phyloP scores from a whole-genome alignment of 2,329 filamentous ascomycete genomes.

The Trichoderma sp. region DNA sequence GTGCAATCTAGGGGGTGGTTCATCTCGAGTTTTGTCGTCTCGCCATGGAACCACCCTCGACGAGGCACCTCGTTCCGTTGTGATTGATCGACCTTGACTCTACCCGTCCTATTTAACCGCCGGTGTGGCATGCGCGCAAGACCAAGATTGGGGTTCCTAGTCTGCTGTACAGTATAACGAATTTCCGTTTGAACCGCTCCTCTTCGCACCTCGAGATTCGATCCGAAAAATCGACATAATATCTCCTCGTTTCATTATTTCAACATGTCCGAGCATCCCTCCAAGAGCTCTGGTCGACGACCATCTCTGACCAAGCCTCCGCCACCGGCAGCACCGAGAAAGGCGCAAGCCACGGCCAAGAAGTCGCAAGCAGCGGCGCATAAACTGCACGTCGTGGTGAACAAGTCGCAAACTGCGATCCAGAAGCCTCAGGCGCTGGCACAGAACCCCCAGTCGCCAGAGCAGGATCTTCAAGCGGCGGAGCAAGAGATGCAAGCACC shows the following conservation, averaged over 20 bases:
- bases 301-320: slow-evolving; percentile 18
- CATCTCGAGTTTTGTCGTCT: slow-evolving; percentile 37
- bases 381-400: neutral
- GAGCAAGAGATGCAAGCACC: neutral
- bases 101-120: slow-evolving; percentile 5
- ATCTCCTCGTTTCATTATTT: neutral
- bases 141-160: neutral
- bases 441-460: neutral
- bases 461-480: neutral
- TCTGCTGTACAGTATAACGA: neutral
- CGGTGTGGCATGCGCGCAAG: neutral
- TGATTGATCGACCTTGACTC: neutral
- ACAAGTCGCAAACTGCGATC: neutral
- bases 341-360: neutral
- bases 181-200: neutral
- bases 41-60: slow-evolving; percentile 58
- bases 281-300: slow-evolving; percentile 24
- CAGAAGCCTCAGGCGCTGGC: neutral
- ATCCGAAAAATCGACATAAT: neutral
- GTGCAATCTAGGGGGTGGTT: slow-evolving; percentile 56
- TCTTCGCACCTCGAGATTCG: neutral
- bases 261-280: slow-evolving; percentile 26
- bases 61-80: slow-evolving; percentile 32
- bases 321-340: neutral
- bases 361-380: slow-evolving; percentile 2